Base-by-base conservation (phyloP, 768 basidiomycete species). In the Flagelloscypha sp. region DNA sequence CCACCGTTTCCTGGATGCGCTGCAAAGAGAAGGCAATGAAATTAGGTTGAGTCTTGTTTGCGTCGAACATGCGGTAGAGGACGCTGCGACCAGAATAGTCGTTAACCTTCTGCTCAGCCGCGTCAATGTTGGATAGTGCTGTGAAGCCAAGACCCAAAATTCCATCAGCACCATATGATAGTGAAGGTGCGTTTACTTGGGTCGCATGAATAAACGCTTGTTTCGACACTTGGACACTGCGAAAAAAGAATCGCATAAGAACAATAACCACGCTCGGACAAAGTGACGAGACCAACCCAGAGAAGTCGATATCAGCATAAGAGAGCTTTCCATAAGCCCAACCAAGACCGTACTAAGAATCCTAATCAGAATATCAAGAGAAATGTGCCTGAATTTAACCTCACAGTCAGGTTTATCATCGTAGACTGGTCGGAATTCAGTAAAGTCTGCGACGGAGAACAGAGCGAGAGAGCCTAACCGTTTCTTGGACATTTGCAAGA, bases 141-240 rank as follows among this genome's bases (percentile, higher is more conserved):
- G 76, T 76, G 49, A 88, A 88, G 24, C 88, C 86, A 9, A 88
- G 68, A 7, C 87, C 85, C 24, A 76, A 53, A 49, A 90, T 74
- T 13, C 86, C 86, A 42, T 61, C 51, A 11, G 83, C 79, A 13
- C 80, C 83, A 48, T 81, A 85, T 3, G 65, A 63, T 17, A 85
- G 61, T 3, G 81, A 79, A 8, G 87, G 83, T 53, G 89, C 87
- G 32, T 70, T 53, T n/a, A 76, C 82, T 6, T 48, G 39, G 7
- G 70, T 65, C 8, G 70, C 78, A 41, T 82, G 81, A 36, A 89
- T 57, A 47, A 74, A 74, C 6, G 82, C 85, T 63, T 90, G 87
- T 2, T 62, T 61, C n/a, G 75, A 46, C 35, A 87, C 63, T 6
- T 66, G 58, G 43, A 84, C 69, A 15, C 84, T 86, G 49, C 20